Evolutionary conservation across 441 rosid genomes (phyloP).

Genomic region (Flueggea neowawraea): DNA sequence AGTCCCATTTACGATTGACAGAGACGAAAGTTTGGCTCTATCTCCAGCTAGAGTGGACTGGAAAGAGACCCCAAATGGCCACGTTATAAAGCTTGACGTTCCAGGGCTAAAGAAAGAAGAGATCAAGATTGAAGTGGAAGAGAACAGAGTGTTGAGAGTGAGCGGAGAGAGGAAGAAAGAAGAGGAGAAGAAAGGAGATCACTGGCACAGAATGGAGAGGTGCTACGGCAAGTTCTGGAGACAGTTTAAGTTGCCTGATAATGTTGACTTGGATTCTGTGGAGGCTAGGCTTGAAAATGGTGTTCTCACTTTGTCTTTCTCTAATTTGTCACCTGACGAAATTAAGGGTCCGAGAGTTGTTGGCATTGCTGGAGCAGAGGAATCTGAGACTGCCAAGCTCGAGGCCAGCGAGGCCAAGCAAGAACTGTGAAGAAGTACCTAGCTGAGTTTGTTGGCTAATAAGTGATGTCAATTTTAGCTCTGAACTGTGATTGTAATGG

Average conservation of each 20-base stretch:
- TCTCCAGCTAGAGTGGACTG: slow-evolving; percentile 74
- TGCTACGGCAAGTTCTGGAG: slow-evolving; percentile 78
- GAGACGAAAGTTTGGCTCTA: slow-evolving; percentile 37
- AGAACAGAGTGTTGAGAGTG: slow-evolving; percentile 57
- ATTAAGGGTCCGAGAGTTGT: slow-evolving; percentile 58
- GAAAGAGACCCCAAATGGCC: slow-evolving; percentile 73
- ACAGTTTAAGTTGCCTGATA: slow-evolving; percentile 65
- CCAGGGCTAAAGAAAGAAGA: slow-evolving; percentile 74
- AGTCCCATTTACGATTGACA: slow-evolving; percentile 59
- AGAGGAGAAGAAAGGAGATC: slow-evolving; percentile 58
- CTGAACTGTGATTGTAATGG: too few relatives aligned
- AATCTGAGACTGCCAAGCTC: too few relatives aligned
- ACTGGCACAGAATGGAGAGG: slow-evolving; percentile 77
- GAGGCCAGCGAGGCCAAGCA: too few relatives aligned
- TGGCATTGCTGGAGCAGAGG: slow-evolving; percentile 19
- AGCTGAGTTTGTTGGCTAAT: too few relatives aligned
- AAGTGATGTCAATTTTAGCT: too few relatives aligned
- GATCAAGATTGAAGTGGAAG: slow-evolving; percentile 65
- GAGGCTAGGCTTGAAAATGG: slow-evolving; percentile 71
- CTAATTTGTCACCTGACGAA: slow-evolving; percentile 56
- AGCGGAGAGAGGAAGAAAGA: slow-evolving; percentile 73
- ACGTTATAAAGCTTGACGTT: slow-evolving; percentile 57
- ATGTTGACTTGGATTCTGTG: slow-evolving; percentile 57
- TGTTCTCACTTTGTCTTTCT: slow-evolving; percentile 46
- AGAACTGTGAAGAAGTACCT: too few relatives aligned